Base-by-base conservation (phyloP, 352 stramenopile species). In the Bremia lactucae region DNA sequence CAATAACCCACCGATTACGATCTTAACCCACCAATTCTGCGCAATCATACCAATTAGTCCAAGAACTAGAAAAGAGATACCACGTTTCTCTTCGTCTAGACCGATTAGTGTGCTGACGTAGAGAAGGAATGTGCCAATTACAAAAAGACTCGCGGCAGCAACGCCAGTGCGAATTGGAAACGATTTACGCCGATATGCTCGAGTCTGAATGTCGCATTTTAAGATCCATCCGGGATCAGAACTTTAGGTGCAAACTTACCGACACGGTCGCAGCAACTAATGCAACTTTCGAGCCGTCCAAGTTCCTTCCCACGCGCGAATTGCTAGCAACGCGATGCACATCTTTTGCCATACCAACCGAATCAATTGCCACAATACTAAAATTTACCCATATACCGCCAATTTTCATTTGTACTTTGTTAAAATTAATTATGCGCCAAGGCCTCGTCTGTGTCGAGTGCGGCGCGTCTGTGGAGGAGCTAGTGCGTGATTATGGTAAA, bases 401-500 rank as follows among this genome's bases (percentile, higher is more conserved):
- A 9, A 16, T 42, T 43, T 37, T 36, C 23, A 19, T 34, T 48
- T 24, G 39, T 39, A 38, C 31, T 37, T 43, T 34, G 48, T 44
- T n/a, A 21, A 20, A 9, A 18, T 13, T 2, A 20, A 38, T 38
- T 11, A 59, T 42, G 42, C 51, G 48, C 22, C 28, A 38, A n/a
- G 46, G 41, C 19, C 58, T 62, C 21, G 66, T 84, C 21, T 93
- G 81, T 45, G 81, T 93, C n/a, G 70, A 85, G 29, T 93, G 81
- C 46, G 78, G 78, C 20, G 64, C 69, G 11, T 42, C 56, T 7
- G 74, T 87, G 45, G 55, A 62, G 19, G 59, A 74, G 23, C 61
- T 87, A 5, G 76, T 87, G 55, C 72, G 76, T 28, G 78, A 93
- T 59, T 93, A 89, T 48, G 80, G 81, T 23, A 87, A 87, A 40